Percentiles rank a stretch among this genome's conserved stretches.
Evolutionary conservation across 208 protist species (phyloP).

Genomic region (Pavlovales sp.): DNA sequence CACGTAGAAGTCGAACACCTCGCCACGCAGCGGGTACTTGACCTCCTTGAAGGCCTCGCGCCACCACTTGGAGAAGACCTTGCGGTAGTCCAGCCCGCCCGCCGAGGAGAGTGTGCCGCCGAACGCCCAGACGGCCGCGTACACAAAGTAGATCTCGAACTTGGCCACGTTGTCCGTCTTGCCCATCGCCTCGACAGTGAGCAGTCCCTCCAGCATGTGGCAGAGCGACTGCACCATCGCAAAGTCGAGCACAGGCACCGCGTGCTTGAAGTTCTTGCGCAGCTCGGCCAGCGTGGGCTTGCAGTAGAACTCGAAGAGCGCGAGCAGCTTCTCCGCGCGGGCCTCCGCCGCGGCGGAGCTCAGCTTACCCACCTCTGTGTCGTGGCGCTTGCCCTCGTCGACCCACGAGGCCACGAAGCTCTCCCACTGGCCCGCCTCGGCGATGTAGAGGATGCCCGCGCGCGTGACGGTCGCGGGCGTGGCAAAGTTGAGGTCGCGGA

Average conservation of each 20-base stretch:
- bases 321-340: slow-evolving; percentile 71
- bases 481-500: slow-evolving; percentile 90
- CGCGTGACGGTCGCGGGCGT: slow-evolving; percentile 96
- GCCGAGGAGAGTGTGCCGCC: slow-evolving; percentile 85
- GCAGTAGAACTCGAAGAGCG: slow-evolving; percentile 94
- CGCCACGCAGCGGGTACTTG: slow-evolving; percentile 4
- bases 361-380: not conserved
- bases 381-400: not conserved
- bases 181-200: slow-evolving; percentile 40
- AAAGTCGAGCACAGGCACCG: slow-evolving; percentile 80
- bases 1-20: slow-evolving; percentile 4
- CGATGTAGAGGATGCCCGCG: slow-evolving; percentile 94
- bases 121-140: slow-evolving; percentile 92
- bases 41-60: not conserved
- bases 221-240: slow-evolving; percentile 90
- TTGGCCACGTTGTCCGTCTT: slow-evolving; percentile 69
- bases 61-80: slow-evolving; percentile 78
- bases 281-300: slow-evolving; percentile 83
- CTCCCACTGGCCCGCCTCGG: slow-evolving; percentile 89
- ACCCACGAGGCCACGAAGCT: slow-evolving; percentile 75
- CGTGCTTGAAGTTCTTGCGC: slow-evolving; percentile 66
- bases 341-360: not conserved
- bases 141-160: slow-evolving; percentile 94
- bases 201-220: slow-evolving; percentile 86
- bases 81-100: slow-evolving; percentile 72